phyloP scores from a whole-genome alignment of 495 filamentous ascomycete genomes.

The Annulohypoxylon nitens region DNA sequence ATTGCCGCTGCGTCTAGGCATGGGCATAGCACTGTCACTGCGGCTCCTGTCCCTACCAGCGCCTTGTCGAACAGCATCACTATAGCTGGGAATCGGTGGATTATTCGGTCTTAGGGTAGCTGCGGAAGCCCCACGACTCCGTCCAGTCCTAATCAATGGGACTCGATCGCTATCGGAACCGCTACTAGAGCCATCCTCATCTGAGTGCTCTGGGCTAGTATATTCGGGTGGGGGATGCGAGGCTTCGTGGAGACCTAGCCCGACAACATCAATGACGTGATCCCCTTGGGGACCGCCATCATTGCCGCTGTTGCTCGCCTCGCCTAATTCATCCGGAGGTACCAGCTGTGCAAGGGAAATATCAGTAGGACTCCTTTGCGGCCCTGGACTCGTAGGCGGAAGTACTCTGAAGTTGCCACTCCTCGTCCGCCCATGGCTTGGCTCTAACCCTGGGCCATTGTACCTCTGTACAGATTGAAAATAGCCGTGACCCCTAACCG shows the following conservation, averaged over 20 bases:
- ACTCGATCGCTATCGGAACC: constrained; percentile 62
- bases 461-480: constrained; percentile 59
- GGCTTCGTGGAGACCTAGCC: constrained; percentile 54
- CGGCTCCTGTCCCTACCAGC: constrained; percentile 61
- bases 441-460: constrained; percentile 51
- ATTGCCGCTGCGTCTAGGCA: constrained; percentile 36
- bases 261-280: constrained; percentile 55
- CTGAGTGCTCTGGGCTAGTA: constrained; percentile 72
- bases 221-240: constrained; percentile 76
- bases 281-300: constrained; percentile 50
- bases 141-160: constrained; percentile 53
- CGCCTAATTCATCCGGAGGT: constrained; percentile 81
- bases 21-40: constrained; percentile 54
- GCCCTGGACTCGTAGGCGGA: constrained; percentile 87
- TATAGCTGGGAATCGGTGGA: constrained; percentile 75
- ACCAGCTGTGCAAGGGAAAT: constrained; percentile 87
- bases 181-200: constrained; percentile 64
- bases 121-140: constrained; percentile 59
- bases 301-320: constrained; percentile 71
- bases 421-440: constrained; percentile 65
- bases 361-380: constrained; percentile 91
- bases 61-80: constrained; percentile 69
- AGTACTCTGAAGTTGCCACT: constrained; percentile 74
- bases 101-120: constrained; percentile 59
- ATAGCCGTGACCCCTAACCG: constrained; percentile 65